Evolutionary conservation across 148 eudicot genomes (phyloP).

Genomic region (Diospyros lotus): DNA sequence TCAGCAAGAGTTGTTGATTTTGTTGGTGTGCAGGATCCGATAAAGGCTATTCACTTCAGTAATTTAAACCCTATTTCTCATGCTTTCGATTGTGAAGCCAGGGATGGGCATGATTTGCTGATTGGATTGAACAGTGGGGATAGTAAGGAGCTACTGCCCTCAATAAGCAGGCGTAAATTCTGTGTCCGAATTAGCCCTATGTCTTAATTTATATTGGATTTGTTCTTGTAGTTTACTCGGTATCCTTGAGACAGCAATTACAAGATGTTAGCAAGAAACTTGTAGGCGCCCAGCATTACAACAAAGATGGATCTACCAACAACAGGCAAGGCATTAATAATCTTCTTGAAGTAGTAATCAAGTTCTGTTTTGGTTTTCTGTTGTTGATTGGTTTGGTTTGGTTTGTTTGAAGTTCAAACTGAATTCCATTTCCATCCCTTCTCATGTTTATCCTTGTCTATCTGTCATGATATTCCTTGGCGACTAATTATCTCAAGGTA

Average conservation of each 20-base stretch:
- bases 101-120: constrained; percentile 44
- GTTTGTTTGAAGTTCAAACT: neutral
- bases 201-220: neutral
- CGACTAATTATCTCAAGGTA: neutral
- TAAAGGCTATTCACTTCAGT: constrained; percentile 33
- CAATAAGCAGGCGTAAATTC: neutral
- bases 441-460: neutral
- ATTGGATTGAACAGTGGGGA: constrained; percentile 38
- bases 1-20: constrained; percentile 4
- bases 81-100: constrained; percentile 38
- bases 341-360: neutral
- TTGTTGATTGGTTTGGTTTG: neutral
- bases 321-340: constrained; percentile 20
- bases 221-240: constrained; percentile 34
- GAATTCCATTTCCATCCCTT: neutral
- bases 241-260: constrained; percentile 34
- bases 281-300: constrained; percentile 40
- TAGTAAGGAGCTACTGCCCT: constrained; percentile 17
- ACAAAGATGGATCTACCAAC: constrained; percentile 34
- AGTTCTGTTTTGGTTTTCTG: constrained; percentile 5
- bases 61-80: constrained; percentile 38
- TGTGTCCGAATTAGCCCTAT: neutral
- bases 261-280: constrained; percentile 41
- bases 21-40: constrained; percentile 29
- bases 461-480: neutral